These are phyloP conservation scores for Avena atlantica DNA, from an alignment of 176 grass and related monocot species.

Conservation along the genomic window DNA sequence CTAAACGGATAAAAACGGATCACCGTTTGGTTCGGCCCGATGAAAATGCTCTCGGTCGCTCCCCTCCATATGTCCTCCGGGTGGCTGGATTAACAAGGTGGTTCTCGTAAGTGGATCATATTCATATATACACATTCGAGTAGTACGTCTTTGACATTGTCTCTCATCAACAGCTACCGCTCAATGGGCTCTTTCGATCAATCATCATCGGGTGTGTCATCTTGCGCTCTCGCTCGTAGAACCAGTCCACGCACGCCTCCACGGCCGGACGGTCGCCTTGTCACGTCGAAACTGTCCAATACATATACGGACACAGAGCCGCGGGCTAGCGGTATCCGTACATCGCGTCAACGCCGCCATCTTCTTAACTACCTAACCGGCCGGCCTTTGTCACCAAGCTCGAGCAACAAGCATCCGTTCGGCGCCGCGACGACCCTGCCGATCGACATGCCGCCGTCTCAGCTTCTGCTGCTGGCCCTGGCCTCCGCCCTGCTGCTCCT, in stretches of 20 bases:
- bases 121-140: too few species aligned
- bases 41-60: background rate
- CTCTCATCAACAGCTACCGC: background rate
- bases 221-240: background rate
- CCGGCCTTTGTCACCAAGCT: background rate
- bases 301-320: background rate
- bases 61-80: background rate
- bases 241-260: background rate
- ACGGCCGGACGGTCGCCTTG: background rate
- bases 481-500: background rate
- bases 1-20: too few species aligned
- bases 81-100: background rate
- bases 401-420: background rate
- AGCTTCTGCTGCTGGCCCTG: background rate
- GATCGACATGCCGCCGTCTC: background rate
- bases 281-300: background rate
- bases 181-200: background rate
- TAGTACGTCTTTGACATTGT: background rate
- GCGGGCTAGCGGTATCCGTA: background rate
- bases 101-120: background rate
- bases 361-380: background rate
- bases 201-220: background rate
- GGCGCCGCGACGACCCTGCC: background rate
- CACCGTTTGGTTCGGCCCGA: too few species aligned
- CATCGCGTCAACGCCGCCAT: constrained; percentile 19